Evolutionary conservation across 495 filamentous ascomycete species (phyloP).

Genomic region (Beverwykella pulmonaria): DNA sequence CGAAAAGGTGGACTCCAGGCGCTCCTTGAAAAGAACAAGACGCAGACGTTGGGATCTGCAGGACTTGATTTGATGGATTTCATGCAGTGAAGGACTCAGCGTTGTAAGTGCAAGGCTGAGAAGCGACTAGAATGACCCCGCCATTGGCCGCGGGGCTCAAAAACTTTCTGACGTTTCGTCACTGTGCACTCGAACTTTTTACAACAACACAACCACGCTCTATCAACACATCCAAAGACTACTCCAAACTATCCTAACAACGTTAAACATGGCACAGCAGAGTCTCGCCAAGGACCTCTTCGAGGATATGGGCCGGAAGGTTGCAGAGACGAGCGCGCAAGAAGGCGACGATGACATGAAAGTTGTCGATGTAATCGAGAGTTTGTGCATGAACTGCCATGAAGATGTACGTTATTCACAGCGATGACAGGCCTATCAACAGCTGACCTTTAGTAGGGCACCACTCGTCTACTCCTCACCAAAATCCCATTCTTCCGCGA

Average conservation of each 20-base stretch:
- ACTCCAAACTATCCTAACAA: neutral
- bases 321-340: constrained; percentile 46
- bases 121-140: constrained; percentile 28
- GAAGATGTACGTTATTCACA: constrained; percentile 69
- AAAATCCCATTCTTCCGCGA: constrained; percentile 96
- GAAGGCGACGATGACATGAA: constrained; percentile 54
- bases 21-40: constrained; percentile 57
- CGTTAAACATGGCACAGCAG: constrained; percentile 17
- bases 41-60: constrained; percentile 28
- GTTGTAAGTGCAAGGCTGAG: constrained; percentile 7
- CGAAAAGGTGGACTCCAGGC: constrained; percentile 63
- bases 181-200: neutral
- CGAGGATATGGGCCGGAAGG: constrained; percentile 52
- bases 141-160: constrained; percentile 30
- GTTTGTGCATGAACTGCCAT: constrained; percentile 83
- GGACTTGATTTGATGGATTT: constrained; percentile 62
- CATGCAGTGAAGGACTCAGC: constrained; percentile 47
- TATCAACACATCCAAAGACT: neutral
- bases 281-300: constrained; percentile 49
- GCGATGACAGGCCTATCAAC: neutral
- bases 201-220: neutral
- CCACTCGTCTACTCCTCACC: constrained; percentile 81
- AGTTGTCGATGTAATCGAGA: constrained; percentile 69
- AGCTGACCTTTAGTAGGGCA: constrained; percentile 60
- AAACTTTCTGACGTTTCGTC: constrained; percentile 29